These are phyloP conservation scores for Parmelia sp. DNA, from an alignment of 495 filamentous ascomycete genomes.

Conservation along the genomic window DNA sequence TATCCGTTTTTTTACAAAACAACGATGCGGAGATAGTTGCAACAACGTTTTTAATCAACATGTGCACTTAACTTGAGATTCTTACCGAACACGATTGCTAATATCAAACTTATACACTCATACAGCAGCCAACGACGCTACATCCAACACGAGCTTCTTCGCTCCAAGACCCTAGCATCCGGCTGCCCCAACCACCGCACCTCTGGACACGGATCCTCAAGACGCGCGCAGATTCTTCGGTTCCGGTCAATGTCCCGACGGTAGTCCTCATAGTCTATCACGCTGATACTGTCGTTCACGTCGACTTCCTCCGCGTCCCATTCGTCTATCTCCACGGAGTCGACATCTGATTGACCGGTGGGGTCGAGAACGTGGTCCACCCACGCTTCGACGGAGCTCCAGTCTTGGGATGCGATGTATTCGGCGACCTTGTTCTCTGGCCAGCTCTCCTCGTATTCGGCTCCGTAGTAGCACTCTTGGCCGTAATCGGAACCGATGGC, in stretches of 20 bases:
- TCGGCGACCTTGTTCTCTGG: not conserved
- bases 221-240: conserved; percentile 8
- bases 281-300: conserved; percentile 21
- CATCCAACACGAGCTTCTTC: not conserved
- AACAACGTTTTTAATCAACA: no score
- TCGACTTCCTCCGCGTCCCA: conserved; percentile 17
- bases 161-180: not conserved
- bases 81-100: not conserved
- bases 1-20: no score
- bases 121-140: not conserved
- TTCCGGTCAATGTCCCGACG: conserved; percentile 18
- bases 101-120: not conserved
- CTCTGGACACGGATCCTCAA: not conserved
- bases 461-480: not conserved
- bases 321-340: conserved; percentile 14
- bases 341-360: not conserved
- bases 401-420: not conserved
- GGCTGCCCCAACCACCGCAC: not conserved
- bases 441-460: not conserved
- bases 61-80: no score
- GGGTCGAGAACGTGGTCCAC: conserved; percentile 1
- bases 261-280: conserved; percentile 9
- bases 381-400: conserved; percentile 17
- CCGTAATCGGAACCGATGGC: not conserved
- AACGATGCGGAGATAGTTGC: no score